Conservation (phyloP, 139 green algal species). For the Tetradesmus lagerheimii region DNA sequence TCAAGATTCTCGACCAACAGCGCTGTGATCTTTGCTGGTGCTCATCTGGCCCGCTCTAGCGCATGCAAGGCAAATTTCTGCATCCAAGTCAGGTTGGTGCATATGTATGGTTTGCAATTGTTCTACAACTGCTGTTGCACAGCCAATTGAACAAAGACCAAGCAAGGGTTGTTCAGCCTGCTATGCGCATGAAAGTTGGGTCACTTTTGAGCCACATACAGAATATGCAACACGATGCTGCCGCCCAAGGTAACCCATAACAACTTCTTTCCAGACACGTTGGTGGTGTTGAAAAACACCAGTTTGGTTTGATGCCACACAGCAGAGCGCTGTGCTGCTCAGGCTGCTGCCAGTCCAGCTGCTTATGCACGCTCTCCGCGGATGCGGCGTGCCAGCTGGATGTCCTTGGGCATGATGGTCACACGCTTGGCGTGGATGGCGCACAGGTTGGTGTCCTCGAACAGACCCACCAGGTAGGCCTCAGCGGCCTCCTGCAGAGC, state of each 20-base stretch:
- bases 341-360: conserved; percentile 10
- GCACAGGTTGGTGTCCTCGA: conserved; percentile 98
- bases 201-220: not conserved
- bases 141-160: too few species aligned
- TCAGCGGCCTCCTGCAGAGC: conserved; percentile 97
- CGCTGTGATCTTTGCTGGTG: too few species aligned
- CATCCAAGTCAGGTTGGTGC: too few species aligned
- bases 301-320: not conserved
- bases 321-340: not conserved
- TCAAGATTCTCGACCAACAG: too few species aligned
- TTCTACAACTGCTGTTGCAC: too few species aligned
- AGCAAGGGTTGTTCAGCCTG: too few species aligned
- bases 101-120: too few species aligned
- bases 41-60: too few species aligned
- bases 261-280: not conserved
- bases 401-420: conserved; percentile 20
- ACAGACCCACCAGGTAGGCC: conserved; percentile 98
- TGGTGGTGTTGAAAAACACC: conserved; percentile 40
- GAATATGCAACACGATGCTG: not conserved
- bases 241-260: too few species aligned
- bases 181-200: too few species aligned
- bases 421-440: conserved; percentile 76
- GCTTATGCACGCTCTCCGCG: conserved; percentile 89
- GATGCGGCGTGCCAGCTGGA: conserved; percentile 75
- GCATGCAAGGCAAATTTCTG: too few species aligned